Evolutionary conservation across 192 early-diverging fungal genomes (phyloP), one percentile per base, ranked within the genome.

Genomic region (Podila horticola): DNA sequence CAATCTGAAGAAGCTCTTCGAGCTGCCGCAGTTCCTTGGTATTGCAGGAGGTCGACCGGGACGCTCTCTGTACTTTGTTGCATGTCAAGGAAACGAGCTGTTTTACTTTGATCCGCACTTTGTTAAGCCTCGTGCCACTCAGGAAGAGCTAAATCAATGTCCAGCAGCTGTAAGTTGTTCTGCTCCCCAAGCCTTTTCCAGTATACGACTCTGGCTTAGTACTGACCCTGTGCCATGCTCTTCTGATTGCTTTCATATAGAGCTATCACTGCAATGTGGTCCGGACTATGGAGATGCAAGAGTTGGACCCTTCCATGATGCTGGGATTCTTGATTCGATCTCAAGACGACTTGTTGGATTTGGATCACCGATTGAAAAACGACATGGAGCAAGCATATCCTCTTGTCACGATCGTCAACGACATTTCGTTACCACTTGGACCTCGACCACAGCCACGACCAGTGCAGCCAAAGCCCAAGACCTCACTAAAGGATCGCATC

Each of bases 281-380:
- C 31, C 52, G 84, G 38, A 29, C 79, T 12, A 85, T 82, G 79
- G 77, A 85, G 12, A 77, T 85, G 20, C 29, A 66, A 28, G 84
- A 85, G 50, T 29, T 85, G 70, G 84, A 85, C 38, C 84, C 84
- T 3, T 85, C 84, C 0, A 85, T 85, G 84, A 63, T 85, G 69
- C 67, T 85, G n/a, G 84, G 77, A 13, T 85, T 85, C 49, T 62
- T 85, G 30, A 82, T 75, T 59, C 74, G 60, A 20, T 82, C 71
- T 1, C 22, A n/a, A 33, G 51, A 67, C 8, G 84, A 85, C 36
- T 61, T 85, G 49, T 30, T 55, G 20, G 59, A 84, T 34, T 51
- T 83, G n/a, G 50, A 55, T 6, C 29, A 24, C 12, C 65, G 82
- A 72, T 45, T 77, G 34, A 69, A 72, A 30, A 52, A 30, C 52